Evolutionary conservation across 805 yeast genomes (phyloP).

Genomic region (Candida taoyuanica): DNA sequence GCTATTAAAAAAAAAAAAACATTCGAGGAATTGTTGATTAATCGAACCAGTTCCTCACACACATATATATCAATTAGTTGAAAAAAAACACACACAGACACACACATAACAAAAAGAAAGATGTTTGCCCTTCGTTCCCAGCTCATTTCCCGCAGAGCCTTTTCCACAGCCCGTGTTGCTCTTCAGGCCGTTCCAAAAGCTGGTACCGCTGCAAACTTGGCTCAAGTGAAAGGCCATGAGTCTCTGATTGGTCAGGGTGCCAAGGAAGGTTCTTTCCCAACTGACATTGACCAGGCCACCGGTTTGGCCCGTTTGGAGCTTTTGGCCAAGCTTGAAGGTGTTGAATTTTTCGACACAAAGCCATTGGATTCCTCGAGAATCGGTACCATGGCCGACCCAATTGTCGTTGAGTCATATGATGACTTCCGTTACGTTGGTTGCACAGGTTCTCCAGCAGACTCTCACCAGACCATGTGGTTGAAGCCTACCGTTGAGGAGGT

Average conservation of each 20-base stretch:
- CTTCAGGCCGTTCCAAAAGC: conserved; percentile 24
- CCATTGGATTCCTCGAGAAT: conserved; percentile 83
- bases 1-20: too few species aligned
- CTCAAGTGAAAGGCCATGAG: conserved; percentile 75
- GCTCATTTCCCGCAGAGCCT: conserved; percentile 30
- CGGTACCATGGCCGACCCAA: conserved; percentile 90
- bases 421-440: conserved; percentile 95
- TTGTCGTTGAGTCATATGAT: conserved; percentile 83
- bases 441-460: conserved; percentile 91
- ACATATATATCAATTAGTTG: background rate
- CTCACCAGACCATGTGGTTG: conserved; percentile 90
- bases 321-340: conserved; percentile 92
- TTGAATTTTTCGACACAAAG: conserved; percentile 85
- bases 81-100: too few species aligned
- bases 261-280: conserved; percentile 76
- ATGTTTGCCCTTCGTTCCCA: conserved; percentile 37
- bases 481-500: conserved; percentile 77
- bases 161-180: conserved; percentile 29
- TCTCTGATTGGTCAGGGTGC: conserved; percentile 92
- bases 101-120: too few species aligned
- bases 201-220: conserved; percentile 55
- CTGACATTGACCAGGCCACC: conserved; percentile 94
- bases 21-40: too few species aligned
- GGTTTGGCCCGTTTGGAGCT: conserved; percentile 97
- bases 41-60: too few species aligned